Base-by-base conservation (phyloP, 805 yeast genomes). In the Candida quercuum region DNA sequence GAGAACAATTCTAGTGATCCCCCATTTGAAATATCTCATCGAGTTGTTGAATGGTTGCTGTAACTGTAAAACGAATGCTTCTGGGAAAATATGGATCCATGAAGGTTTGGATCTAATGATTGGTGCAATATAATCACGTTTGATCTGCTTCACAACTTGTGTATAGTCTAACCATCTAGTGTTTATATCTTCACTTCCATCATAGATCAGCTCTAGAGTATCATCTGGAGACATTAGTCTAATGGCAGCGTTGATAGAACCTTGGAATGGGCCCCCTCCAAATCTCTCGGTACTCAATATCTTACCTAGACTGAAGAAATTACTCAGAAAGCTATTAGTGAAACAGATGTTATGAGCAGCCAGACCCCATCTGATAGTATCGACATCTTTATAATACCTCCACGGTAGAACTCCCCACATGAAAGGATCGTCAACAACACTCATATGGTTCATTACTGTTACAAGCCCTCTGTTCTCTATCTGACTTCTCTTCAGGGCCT, bases 21-120 rank as follows among this genome's bases (percentile, higher is more conserved):
- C 99, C 98, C 98, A 91, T 55, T 86, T 82, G 69, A 93, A 91
- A 60, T 86, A 91, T 45, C 96, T 69, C 93, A 93, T 86, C 4
- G 97, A 87, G 47, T 86, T 84, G 35, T 73, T 69, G 55, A 76
- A 78, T 0, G 96, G 96, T 25, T 81, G 79, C 42, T 79, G 72
- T 34, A 86, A 58, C 58, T 93, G 99, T 37, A 91, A 73, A 5
- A 91, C 98, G 57, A 81, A 86, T 0, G 95, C 96, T 59, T 91
- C 99, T 0, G 99, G 99, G 60, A 86, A 91, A 4, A 88, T 77
- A 57, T 91, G 98, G 41, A 93, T 76, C 98, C 98, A 91, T 0
- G 86, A 77, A 1, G 93, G 81, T 41, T 73, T 76, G 13, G 69
- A 60, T 39, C 89, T 64, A 20, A 75, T 63, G 24, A 83, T 66